Evolutionary conservation across 1,284 basidiomycete genomes (phyloP), one percentile per base, ranked within the genome.

Genomic region (Cutaneotrichosporon dermatis): DNA sequence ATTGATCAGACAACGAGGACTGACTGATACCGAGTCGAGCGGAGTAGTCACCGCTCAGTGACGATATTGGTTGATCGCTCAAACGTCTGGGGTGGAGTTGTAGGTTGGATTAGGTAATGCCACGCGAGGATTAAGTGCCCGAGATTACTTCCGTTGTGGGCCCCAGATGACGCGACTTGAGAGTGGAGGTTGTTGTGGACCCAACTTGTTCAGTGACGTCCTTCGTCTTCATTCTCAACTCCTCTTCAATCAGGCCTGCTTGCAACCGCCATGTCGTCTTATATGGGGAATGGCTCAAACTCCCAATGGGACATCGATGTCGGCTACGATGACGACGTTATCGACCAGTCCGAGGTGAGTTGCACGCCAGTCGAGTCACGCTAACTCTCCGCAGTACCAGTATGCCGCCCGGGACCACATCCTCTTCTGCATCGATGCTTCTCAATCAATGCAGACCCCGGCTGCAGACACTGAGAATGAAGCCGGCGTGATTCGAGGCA

Each of bases 361-460:
- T 7, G 7, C n/a, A n/a, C 25, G 25, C 25, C 25, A 6, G 1
- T 34, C 6, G 33, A 25, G 36, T 37, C 11, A 25, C 7, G 37
- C 44, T 49, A 46, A 55, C 33, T 2, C 46, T 9, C 39, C n/a
- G 25, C 25, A 92, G 89, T 82, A 83, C 58, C 84, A 85, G 63
- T 88, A 90, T 65, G 85, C 85, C 42, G 86, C 86, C 63, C 83
- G 84, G 61, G 91, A 94, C 70, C 88, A 92, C 44, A 86, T 94
- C 53, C 79, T 97, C 13, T 96, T 97, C 79, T 90, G 89, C 70
- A 92, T 98, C 61, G 94, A 99, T 76, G 91, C 90, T 59, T 94
- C 92, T 0, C 80, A 84, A 43, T 88, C 90, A 11, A 98, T 98
- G 93, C 87, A 90, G 43, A 83, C 80, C 36, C 83, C 88, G 11